phyloP scores from a whole-genome alignment of 2,329 filamentous ascomycete genomes.

The Peltaster fructicola region DNA sequence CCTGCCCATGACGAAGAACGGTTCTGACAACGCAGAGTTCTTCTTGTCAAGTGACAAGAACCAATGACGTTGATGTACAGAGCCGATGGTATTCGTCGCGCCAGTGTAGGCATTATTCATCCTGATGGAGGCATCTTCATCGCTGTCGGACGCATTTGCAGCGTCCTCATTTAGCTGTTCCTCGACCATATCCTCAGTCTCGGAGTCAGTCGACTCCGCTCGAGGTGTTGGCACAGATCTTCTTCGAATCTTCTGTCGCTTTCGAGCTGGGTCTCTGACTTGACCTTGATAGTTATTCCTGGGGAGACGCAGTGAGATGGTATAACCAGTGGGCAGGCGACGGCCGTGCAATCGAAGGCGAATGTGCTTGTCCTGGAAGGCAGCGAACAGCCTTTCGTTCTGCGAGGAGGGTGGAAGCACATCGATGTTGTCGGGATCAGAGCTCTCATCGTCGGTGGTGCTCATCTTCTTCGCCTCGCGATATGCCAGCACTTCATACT shows the following conservation, averaged over 20 bases:
- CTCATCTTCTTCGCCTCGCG: constrained; percentile 8
- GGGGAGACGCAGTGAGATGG: constrained; percentile 22
- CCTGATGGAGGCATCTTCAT: constrained; percentile 31
- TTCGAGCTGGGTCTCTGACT: constrained; percentile 13
- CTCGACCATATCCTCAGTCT: neutral
- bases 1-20: constrained; percentile 44
- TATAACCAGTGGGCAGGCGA: constrained; percentile 22
- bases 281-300: constrained; percentile 16
- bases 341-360: constrained; percentile 25
- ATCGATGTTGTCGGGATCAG: constrained; percentile 11
- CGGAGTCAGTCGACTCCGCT: no score
- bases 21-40: constrained; percentile 43
- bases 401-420: no score
- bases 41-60: constrained; percentile 44
- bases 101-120: constrained; percentile 48
- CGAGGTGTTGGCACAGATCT: no score
- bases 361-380: constrained; percentile 23
- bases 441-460: constrained; percentile 19
- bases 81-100: constrained; percentile 46
- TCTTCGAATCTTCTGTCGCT: no score
- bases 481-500: constrained; percentile 22
- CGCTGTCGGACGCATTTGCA: constrained; percentile 12
- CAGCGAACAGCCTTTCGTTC: constrained; percentile 21
- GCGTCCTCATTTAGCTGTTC: constrained; percentile 6
- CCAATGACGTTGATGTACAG: constrained; percentile 50